Evolutionary conservation across 768 basidiomycete species (phyloP).

Genomic region (Boletus tylopilopsis): DNA sequence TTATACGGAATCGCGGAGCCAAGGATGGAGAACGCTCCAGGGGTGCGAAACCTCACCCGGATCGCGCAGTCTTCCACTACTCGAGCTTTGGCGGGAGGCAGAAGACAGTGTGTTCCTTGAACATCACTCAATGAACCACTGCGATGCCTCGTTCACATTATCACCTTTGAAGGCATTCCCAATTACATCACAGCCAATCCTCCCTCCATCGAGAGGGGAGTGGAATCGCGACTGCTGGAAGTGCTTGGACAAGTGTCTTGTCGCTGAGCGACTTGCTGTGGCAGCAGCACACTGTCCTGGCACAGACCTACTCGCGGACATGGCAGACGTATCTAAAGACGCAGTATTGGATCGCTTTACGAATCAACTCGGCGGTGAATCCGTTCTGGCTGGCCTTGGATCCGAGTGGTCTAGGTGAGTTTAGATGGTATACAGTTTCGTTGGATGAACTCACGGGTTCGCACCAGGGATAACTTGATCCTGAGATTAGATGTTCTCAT

Average conservation of each 20-base stretch:
- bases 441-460: background rate
- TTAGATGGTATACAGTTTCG: background rate
- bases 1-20: constrained; percentile 6
- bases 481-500: constrained; percentile 31
- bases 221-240: constrained; percentile 86
- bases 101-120: constrained; percentile 30
- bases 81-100: constrained; percentile 28
- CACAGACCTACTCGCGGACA: constrained; percentile 44
- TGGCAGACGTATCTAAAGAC: constrained; percentile 49
- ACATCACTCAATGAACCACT: constrained; percentile 18
- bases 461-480: constrained; percentile 19
- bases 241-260: constrained; percentile 71
- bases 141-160: constrained; percentile 13
- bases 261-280: constrained; percentile 59
- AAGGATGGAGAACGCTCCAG: constrained; percentile 11
- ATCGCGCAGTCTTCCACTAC: constrained; percentile 32
- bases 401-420: constrained; percentile 58
- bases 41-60: constrained; percentile 18
- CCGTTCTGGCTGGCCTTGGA: constrained; percentile 38
- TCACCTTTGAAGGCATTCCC: constrained; percentile 14
- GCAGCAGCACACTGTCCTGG: constrained; percentile 30
- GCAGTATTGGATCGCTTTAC: constrained; percentile 62
- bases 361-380: constrained; percentile 43
- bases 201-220: constrained; percentile 19
- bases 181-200: background rate